A percentile compares a stretch with the other conserved stretches of the same genome.
These are phyloP conservation scores for Pseudotsuga menziesii DNA, from an alignment of 75 land plant genomes.

Conservation along the genomic window DNA sequence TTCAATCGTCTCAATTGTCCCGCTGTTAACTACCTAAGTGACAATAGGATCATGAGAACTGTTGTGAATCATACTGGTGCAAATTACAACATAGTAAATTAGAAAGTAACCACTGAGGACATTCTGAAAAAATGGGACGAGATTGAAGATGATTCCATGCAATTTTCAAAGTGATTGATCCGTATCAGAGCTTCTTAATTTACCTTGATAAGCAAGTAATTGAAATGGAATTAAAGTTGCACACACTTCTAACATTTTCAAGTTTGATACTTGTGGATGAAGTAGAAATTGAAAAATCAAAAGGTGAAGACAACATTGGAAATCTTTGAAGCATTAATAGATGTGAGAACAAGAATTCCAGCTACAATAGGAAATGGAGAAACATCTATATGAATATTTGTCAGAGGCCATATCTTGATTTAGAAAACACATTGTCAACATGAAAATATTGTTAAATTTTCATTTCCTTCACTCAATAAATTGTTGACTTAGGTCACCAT, in stretches of 20 bases:
- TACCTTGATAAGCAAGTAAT: neutral
- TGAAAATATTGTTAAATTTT: neutral
- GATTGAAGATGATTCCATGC: neutral
- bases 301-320: conserved; percentile 1
- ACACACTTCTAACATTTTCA: neutral
- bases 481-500: too few relatives aligned
- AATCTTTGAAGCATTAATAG: conserved; percentile 1
- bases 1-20: too few relatives aligned
- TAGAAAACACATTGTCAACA: neutral
- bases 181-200: conserved; percentile 8
- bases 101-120: neutral
- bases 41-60: too few relatives aligned
- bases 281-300: conserved; percentile 6
- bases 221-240: conserved; percentile 1
- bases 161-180: conserved; percentile 2
- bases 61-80: neutral
- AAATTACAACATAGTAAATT: neutral
- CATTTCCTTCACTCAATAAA: neutral
- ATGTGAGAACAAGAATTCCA: neutral
- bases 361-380: neutral
- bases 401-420: neutral
- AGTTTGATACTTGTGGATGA: conserved; percentile 7
- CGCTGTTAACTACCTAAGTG: too few relatives aligned
- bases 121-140: neutral
- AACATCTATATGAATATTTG: neutral